phyloP scores from a whole-genome alignment of 2,329 filamentous ascomycete genomes.

The Pezicula radicicola region DNA sequence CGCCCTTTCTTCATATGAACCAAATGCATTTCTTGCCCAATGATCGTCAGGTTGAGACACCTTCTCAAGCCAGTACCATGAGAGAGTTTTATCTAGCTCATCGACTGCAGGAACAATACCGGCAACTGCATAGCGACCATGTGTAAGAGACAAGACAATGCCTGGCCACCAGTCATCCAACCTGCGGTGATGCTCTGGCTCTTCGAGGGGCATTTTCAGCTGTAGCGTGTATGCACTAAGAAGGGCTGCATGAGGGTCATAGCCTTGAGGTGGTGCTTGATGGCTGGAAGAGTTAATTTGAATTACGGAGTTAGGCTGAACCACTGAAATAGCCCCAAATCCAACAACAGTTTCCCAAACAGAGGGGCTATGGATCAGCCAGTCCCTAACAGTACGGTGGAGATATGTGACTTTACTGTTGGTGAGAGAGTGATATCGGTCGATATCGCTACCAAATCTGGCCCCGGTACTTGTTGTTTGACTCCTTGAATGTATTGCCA shows the following conservation, averaged over 20 bases:
- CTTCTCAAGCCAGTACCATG: neutral
- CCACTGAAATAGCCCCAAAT: no score
- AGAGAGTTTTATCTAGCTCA: neutral
- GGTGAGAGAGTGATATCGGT: no score
- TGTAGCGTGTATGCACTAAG: neutral
- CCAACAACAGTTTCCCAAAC: neutral
- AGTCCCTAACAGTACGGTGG: neutral
- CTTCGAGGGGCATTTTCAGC: neutral
- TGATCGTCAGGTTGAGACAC: neutral
- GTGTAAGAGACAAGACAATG: neutral
- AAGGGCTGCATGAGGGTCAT: neutral
- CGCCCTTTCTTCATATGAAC: neutral
- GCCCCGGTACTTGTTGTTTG: neutral
- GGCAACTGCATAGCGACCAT: neutral
- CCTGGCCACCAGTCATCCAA: neutral
- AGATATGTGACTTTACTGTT: neutral
- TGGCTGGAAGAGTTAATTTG: no score
- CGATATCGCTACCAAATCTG: neutral
- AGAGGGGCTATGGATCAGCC: neutral
- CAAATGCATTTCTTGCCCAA: neutral
- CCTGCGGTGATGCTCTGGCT: neutral
- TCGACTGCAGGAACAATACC: neutral
- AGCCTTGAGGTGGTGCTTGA: neutral
- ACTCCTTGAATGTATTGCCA: neutral
- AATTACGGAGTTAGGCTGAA: no score